A percentile compares a stretch with the other conserved stretches of the same genome.
Evolutionary conservation across 805 yeast species (phyloP).

Genomic region (Kodamaea fukazawae): DNA sequence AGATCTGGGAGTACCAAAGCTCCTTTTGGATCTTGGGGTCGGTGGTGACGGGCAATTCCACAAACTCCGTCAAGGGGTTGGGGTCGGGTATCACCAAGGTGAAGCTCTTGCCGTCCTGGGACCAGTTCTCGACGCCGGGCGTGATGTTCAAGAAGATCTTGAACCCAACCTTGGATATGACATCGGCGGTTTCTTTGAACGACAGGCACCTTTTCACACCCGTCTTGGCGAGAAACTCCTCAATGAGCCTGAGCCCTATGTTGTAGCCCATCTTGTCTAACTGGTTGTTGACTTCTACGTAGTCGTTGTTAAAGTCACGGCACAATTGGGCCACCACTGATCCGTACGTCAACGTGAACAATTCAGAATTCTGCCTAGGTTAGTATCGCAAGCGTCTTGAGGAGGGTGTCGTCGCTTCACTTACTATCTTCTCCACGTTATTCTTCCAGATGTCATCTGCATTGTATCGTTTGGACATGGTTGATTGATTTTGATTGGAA

Average conservation of each 20-base stretch:
- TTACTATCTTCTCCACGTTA: slow-evolving; percentile 76
- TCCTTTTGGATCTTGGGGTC: slow-evolving; percentile 67
- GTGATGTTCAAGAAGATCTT: slow-evolving; percentile 80
- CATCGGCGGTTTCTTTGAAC: slow-evolving; percentile 84
- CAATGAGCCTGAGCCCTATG: slow-evolving; percentile 86
- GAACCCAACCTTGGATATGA: slow-evolving; percentile 83
- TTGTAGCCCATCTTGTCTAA: slow-evolving; percentile 92
- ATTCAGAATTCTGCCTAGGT: slow-evolving; percentile 67
- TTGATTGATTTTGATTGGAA: slow-evolving; percentile 11
- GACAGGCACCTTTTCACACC: slow-evolving; percentile 79
- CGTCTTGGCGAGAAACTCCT: slow-evolving; percentile 87
- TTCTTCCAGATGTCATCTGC: slow-evolving; percentile 94
- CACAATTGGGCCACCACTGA: slow-evolving; percentile 89
- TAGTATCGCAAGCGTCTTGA: slow-evolving; percentile 5
- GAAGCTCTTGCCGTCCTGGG: slow-evolving; percentile 70
- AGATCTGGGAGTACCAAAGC: slow-evolving; percentile 89
- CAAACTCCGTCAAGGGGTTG: slow-evolving; percentile 92
- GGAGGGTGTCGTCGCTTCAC: slow-evolving; percentile 30
- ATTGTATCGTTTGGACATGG: slow-evolving; percentile 32
- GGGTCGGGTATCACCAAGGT: slow-evolving; percentile 65
- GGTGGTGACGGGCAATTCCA: slow-evolving; percentile 71
- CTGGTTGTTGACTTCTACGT: slow-evolving; percentile 74
- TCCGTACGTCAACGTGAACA: slow-evolving; percentile 93
- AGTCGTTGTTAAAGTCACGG: slow-evolving; percentile 75
- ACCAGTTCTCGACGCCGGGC: slow-evolving; percentile 76